These are phyloP conservation scores for Yamadazyma epiphylla DNA, from an alignment of 1,139 yeast genomes.

Conservation along the genomic window DNA sequence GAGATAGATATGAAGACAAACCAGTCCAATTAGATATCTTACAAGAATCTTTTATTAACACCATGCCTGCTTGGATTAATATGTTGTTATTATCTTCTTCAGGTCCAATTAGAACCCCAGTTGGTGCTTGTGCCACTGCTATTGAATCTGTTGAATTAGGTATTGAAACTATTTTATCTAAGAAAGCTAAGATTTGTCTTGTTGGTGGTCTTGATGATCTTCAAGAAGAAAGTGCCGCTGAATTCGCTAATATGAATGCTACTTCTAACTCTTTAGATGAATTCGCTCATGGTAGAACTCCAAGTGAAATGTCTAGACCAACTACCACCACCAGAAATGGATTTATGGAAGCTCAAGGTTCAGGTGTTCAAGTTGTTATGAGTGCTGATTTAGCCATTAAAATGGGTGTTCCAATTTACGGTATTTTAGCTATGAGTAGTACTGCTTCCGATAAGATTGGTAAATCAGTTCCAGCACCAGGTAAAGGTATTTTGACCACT, in stretches of 20 bases:
- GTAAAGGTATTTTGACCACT: constrained; percentile 97
- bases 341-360: constrained; percentile 99
- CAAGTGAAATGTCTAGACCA: constrained; percentile 98
- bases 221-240: constrained; percentile 98
- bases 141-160: constrained; percentile 96
- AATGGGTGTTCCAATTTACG: constrained; percentile 99
- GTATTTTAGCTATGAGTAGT: constrained; percentile 88
- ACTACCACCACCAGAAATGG: constrained; percentile 94
- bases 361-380: constrained; percentile 97
- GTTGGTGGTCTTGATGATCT: constrained; percentile 99
- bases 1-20: constrained; percentile 83
- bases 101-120: constrained; percentile 98
- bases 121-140: constrained; percentile 99
- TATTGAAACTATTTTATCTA: constrained; percentile 85
- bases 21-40: constrained; percentile 96
- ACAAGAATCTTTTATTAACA: constrained; percentile 97
- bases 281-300: constrained; percentile 94
- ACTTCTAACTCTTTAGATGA: constrained; percentile 88
- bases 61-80: constrained; percentile 99
- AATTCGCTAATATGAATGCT: constrained; percentile 98
- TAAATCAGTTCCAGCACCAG: constrained; percentile 99
- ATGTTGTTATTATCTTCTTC: constrained; percentile 96
- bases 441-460: constrained; percentile 99
- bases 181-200: constrained; percentile 92
- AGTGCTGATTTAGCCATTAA: constrained; percentile 87